These are phyloP conservation scores for Chaetomium globosum DNA, from an alignment of 2,329 filamentous ascomycete genomes.

Conservation along the genomic window DNA sequence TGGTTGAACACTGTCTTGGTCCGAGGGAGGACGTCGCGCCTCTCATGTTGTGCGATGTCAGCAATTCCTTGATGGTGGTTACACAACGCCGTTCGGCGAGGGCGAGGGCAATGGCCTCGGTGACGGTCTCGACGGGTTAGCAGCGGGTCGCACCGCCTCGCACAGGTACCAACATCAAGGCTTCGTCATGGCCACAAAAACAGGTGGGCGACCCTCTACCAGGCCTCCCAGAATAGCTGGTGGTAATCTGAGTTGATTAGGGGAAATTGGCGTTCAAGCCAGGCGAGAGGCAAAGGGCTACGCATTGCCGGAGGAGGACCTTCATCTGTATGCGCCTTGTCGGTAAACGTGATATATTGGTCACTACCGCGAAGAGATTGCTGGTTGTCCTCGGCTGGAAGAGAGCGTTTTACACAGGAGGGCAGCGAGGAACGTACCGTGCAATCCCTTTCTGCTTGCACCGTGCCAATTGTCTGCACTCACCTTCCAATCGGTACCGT, in stretches of 20 bases:
- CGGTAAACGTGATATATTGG: background rate
- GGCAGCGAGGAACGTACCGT: background rate
- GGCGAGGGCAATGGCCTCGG: background rate
- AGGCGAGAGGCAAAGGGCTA: background rate
- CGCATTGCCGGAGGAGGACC: background rate
- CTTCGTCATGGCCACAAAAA: background rate
- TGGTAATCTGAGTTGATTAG: conserved; percentile 18
- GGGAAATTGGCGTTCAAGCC: conserved; percentile 13
- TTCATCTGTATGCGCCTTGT: background rate
- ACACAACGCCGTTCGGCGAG: background rate
- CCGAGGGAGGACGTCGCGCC: background rate
- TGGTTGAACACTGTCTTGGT: background rate
- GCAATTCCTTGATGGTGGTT: conserved; percentile 11
- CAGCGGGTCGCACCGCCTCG: conserved; percentile 20
- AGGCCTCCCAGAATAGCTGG: conserved; percentile 13
- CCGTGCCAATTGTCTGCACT: background rate
- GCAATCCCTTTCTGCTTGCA: background rate
- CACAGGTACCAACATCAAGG: conserved; percentile 11
- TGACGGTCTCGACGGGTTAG: background rate
- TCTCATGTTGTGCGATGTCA: conserved; percentile 21
- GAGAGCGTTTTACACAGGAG: background rate
- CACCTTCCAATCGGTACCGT: conserved; percentile 1
- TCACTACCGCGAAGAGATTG: background rate
- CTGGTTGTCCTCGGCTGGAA: background rate
- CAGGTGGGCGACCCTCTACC: background rate